Evolutionary conservation across 176 grass and related monocot genomes (phyloP), one percentile per base, ranked within the genome.

Genomic region (Eleusine coracana): DNA sequence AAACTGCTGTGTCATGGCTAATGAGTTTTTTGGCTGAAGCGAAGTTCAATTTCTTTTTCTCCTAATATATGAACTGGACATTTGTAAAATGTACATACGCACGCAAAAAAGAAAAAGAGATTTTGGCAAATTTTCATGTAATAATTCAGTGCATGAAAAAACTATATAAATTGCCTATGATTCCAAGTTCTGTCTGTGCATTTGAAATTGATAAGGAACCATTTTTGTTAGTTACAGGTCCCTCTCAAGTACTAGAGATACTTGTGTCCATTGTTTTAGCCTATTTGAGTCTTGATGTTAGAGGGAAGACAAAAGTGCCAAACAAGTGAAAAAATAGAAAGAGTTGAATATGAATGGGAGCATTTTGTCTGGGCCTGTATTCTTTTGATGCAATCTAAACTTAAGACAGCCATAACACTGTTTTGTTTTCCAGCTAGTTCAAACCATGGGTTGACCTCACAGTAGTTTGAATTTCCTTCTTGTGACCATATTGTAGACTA

Each of bases 401-500:
- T 65, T 27, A 42, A 52, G 46, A 45, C 15, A 62, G 28, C 1
- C 16, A 38, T 25, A 37, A 20, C 11, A 51, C 50, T 13, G 17
- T 23, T 39, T 20, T 75, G 39, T 41, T 66, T 56, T 71, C 6
- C 46, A 77, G 10, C 25, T 77, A 23, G 16, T 34, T 34, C 25
- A 72, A 72, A 49, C 59, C 37, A 14, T 61, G 20, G 7, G 28
- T 17, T 39, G 14, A 15, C 41, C 18, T 16, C 8, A 18, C 16
- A 61, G 2, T 51, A 27, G 2, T 82, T 76, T 34, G 29, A 87
- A 37, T 17, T 4, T 64, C 39, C 17, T 66, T 31, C 3, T 13
- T 75, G 31, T 80, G 63, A 52, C 28, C 61, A 51, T 66, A 52
- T 76, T 90, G 66, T 81, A 98, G 96, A 95, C 68, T 98, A 91